These are phyloP conservation scores for Blastobotrys capitulatus DNA, from an alignment of 1,139 yeast species.

Conservation along the genomic window DNA sequence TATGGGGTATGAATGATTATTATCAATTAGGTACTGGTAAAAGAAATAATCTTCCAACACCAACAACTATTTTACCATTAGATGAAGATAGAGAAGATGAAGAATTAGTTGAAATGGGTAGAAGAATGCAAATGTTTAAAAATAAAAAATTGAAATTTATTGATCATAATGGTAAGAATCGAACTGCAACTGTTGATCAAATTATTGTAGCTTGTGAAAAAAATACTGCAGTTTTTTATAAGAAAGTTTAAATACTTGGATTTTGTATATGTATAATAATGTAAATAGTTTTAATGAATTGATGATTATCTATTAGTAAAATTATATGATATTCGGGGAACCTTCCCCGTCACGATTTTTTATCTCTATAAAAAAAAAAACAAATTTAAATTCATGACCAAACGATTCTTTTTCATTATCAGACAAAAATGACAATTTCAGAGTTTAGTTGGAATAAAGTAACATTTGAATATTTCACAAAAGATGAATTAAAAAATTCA, in stretches of 20 bases:
- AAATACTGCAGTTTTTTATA: constrained; percentile 55
- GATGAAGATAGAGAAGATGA: constrained; percentile 12
- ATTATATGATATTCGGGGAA: too few species aligned
- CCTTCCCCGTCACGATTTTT: too few species aligned
- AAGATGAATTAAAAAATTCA: too few species aligned
- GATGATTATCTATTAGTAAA: too few species aligned
- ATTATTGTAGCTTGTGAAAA: constrained; percentile 57
- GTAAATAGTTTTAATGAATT: too few species aligned
- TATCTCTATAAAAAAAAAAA: too few species aligned
- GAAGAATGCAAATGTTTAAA: constrained; percentile 44
- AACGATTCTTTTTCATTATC: too few species aligned
- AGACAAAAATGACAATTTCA: too few species aligned
- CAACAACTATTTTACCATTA: constrained; percentile 17
- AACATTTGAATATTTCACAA: too few species aligned
- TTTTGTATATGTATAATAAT: too few species aligned
- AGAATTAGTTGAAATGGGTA: constrained; percentile 33
- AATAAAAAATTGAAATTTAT: constrained; percentile 26
- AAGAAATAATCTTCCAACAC: constrained; percentile 36
- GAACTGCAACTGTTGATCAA: constrained; percentile 41
- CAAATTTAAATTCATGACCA: too few species aligned
- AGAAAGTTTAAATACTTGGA: not conserved
- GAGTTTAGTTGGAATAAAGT: too few species aligned
- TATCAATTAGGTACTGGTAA: constrained; percentile 89
- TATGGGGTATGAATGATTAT: constrained; percentile 77
- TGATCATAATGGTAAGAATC: constrained; percentile 21